phyloP scores from a whole-genome alignment of 1,139 yeast genomes.

The Cylindricascospora bacillispora region DNA sequence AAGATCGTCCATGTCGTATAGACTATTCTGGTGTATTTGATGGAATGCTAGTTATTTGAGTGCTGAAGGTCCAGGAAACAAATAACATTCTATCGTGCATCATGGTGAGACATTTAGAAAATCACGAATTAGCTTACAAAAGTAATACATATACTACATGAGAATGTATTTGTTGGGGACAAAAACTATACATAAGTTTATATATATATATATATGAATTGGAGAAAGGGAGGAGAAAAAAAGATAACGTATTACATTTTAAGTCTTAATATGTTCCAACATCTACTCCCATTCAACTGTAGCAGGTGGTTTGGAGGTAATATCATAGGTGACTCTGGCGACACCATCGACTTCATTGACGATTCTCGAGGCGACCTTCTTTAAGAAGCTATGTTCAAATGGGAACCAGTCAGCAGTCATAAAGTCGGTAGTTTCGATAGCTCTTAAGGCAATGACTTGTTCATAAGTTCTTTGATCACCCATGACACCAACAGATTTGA shows the following conservation, averaged over 20 bases:
- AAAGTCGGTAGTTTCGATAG: slow-evolving; percentile 93
- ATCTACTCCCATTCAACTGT: slow-evolving; percentile 96
- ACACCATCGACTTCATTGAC: slow-evolving; percentile 98
- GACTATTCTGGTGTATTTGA: slow-evolving; percentile 59
- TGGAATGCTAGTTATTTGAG: slow-evolving; percentile 39
- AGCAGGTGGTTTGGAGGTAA: slow-evolving; percentile 98
- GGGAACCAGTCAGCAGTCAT: slow-evolving; percentile 99
- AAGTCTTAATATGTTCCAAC: no score
- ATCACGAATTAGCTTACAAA: no score
- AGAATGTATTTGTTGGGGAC: no score
- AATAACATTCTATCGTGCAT: background rate
- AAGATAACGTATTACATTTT: no score
- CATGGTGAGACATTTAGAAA: no score
- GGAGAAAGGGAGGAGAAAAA: no score
- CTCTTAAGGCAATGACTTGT: slow-evolving; percentile 97
- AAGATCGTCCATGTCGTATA: slow-evolving; percentile 38
- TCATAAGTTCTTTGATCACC: slow-evolving; percentile 99
- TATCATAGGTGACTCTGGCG: slow-evolving; percentile 97
- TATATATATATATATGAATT: no score
- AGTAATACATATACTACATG: no score
- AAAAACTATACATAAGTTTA: no score
- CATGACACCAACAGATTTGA: slow-evolving; percentile 98
- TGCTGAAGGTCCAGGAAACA: no score
- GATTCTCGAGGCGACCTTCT: slow-evolving; percentile 87
- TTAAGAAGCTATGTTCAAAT: slow-evolving; percentile 85